Evolutionary conservation across 495 filamentous ascomycete species (phyloP).

Genomic region (Penicillium nucicola): DNA sequence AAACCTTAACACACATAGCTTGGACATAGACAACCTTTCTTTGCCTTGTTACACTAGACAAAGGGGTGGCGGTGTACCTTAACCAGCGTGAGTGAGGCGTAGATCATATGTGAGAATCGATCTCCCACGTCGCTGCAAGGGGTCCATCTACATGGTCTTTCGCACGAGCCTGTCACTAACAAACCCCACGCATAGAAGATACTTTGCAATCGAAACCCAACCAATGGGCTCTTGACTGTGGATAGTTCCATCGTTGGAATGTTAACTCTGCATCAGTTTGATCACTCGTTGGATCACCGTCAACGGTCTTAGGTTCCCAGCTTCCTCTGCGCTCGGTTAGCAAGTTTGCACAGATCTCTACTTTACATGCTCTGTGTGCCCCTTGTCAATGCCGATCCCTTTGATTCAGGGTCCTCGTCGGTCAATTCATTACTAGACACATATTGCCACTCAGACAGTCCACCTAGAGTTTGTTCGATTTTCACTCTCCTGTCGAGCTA

Average conservation of each 20-base stretch:
- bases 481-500: no score
- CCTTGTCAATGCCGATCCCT: neutral
- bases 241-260: neutral
- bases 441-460: no score
- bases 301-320: neutral
- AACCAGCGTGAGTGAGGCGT: neutral
- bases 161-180: constrained; percentile 1
- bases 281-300: neutral
- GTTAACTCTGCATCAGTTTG: neutral
- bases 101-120: neutral
- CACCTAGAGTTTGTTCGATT: no score
- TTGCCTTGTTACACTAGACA: neutral
- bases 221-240: neutral
- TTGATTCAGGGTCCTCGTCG: neutral
- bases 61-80: neutral
- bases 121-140: constrained; percentile 1
- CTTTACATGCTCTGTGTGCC: neutral
- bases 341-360: neutral
- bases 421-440: no score
- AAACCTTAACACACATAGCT: no score
- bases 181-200: neutral
- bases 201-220: neutral
- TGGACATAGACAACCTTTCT: neutral
- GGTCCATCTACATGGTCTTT: neutral
- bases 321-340: neutral